A percentile compares a stretch with the other conserved stretches of the same genome.
Evolutionary conservation across 148 eudicot genomes (phyloP).

Genomic region (Nepenthes gracilis): DNA sequence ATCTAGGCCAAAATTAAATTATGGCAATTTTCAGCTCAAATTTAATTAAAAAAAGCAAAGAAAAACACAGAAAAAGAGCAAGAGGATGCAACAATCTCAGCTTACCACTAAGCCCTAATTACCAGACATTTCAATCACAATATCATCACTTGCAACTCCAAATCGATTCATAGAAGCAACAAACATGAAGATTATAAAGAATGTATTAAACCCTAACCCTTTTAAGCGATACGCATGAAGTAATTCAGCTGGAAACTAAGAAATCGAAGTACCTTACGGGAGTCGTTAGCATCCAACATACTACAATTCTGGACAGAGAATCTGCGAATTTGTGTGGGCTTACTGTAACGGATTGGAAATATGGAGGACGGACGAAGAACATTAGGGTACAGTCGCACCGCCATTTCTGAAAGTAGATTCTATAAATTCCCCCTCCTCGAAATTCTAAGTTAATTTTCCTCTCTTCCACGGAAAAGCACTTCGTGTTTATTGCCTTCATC

Average conservation of each 20-base stretch:
- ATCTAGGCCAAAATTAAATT: no score
- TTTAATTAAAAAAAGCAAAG: no score
- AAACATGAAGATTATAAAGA: background rate
- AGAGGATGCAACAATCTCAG: no score
- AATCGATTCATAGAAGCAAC: background rate
- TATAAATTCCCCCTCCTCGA: background rate
- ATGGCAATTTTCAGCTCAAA: no score
- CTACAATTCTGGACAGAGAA: slow-evolving; percentile 14
- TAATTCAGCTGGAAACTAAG: background rate
- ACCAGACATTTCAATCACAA: background rate
- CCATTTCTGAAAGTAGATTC: slow-evolving; percentile 8
- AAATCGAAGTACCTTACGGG: slow-evolving; percentile 11
- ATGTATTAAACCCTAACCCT: no score
- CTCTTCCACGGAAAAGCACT: no score
- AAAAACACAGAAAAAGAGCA: no score
- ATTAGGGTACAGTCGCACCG: slow-evolving; percentile 9
- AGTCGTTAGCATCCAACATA: slow-evolving; percentile 10
- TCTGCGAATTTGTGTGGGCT: slow-evolving; percentile 11
- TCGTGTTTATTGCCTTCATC: no score
- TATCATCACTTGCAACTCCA: background rate
- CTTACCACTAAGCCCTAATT: no score
- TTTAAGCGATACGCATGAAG: no score
- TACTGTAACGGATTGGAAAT: slow-evolving; percentile 6
- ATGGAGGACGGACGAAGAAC: slow-evolving; percentile 12
- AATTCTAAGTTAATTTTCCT: no score